Percentiles rank a stretch among this genome's conserved stretches.
Evolutionary conservation across 2,329 filamentous ascomycete species (phyloP).

Genomic region (Monilinia fructicola): DNA sequence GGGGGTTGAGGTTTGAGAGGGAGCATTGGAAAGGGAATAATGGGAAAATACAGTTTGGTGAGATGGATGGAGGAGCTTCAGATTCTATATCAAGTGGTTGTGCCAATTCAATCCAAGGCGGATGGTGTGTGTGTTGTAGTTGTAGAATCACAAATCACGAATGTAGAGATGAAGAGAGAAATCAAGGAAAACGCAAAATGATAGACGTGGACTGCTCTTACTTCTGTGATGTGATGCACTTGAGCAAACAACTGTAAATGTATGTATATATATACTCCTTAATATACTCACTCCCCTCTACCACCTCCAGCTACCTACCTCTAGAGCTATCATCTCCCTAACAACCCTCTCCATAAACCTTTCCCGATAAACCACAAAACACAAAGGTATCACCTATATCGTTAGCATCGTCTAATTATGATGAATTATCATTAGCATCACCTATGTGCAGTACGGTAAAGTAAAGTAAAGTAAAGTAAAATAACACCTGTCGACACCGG

Average conservation of each 20-base stretch:
- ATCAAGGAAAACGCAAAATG: neutral
- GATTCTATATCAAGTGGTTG: constrained; percentile 2
- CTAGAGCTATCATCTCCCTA: too few relatives aligned
- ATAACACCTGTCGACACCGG: too few relatives aligned
- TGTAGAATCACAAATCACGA: neutral
- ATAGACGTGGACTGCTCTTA: neutral
- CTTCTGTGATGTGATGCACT: neutral
- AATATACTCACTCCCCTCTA: too few relatives aligned
- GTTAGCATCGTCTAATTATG: too few relatives aligned
- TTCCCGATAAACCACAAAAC: too few relatives aligned
- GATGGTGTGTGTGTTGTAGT: constrained; percentile 11
- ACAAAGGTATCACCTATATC: too few relatives aligned
- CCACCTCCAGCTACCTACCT: too few relatives aligned
- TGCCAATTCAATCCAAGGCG: constrained; percentile 3
- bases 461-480: too few relatives aligned
- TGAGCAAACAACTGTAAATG: neutral
- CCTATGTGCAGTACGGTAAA: too few relatives aligned
- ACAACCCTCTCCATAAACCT: too few relatives aligned
- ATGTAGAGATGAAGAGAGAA: neutral
- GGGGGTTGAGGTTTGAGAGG: neutral
- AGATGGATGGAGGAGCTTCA: neutral
- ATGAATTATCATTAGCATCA: too few relatives aligned
- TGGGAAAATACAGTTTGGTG: constrained; percentile 2
- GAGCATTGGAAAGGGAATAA: neutral
- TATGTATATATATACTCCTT: too few relatives aligned